Base-by-base conservation (phyloP, 2,329 filamentous ascomycete genomes). In the Colletotrichum theobromicola region DNA sequence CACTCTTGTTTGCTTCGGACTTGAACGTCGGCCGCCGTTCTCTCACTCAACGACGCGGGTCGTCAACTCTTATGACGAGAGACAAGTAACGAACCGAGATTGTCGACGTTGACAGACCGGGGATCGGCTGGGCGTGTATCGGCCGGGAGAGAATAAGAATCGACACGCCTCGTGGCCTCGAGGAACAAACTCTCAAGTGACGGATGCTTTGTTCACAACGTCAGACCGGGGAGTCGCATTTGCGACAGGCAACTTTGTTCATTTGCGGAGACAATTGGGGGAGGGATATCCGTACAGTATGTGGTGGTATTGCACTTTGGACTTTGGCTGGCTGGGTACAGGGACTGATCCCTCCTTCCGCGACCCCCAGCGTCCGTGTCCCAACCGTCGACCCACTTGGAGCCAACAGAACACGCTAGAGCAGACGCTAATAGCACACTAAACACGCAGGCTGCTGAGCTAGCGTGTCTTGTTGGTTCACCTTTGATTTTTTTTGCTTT, bases 381-480 rank as follows among this genome's bases (percentile, higher is more conserved):
- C 71, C 24, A 60, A 32, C 70, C 70, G 71, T 60, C 24, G 66
- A 53, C 66, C 58, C 69, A 66, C 55, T 53, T 58, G 32, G 34
- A 34, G 32, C 65, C 65, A 67, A 67, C 53, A 15, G 21, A 30
- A 57, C 21, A 35, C 32, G 53, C 65, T 34, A 15, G 18, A 16
- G 18, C 7, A 46, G 16, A 28, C 42, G 26, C 42, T 42, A 58
- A n/a, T 24, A 66, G 42, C 18, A 30, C 50, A 32, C 64, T 67
- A 67, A 32, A 9, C 30, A n/a, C n/a, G 8, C 15, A 21, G 50
- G 13, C n/a, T 35, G 12, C 37, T 46, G 37, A n/a, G 34, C 32
- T 65, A 53, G 63, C 37, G 37, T 28, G 18, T n/a, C 35, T 26
- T 72, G 70, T 72, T 72, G 70, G 70, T 69, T 69, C 57, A 62